A percentile compares a stretch with the other conserved stretches of the same genome.
Conservation (phyloP, 768 basidiomycete genomes). For the Tylopilus rubrobrunneus region DNA sequence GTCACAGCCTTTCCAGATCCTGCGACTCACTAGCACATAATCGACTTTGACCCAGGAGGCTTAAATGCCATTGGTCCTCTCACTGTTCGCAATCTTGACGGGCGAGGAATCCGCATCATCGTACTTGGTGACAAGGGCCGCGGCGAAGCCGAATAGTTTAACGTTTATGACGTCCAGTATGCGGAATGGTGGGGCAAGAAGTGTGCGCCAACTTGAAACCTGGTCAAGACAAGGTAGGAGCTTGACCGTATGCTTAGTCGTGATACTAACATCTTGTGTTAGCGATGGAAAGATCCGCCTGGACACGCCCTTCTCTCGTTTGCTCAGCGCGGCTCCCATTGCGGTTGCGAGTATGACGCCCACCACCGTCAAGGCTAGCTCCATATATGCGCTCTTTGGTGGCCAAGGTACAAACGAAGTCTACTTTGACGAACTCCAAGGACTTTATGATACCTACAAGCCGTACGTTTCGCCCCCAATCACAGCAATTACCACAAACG, state of each 20-base stretch:
- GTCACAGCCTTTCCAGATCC: constrained; percentile 87
- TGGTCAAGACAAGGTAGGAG: constrained; percentile 82
- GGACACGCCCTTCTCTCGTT: constrained; percentile 94
- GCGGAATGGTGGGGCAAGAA: constrained; percentile 93
- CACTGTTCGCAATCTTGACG: constrained; percentile 87
- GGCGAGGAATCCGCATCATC: constrained; percentile 87
- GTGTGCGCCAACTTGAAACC: constrained; percentile 72
- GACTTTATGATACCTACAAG: too few species aligned
- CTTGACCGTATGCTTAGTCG: background rate
- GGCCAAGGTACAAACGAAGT: too few species aligned
- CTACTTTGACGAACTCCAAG: too few species aligned
- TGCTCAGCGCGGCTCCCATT: constrained; percentile 93
- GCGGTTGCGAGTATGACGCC: constrained; percentile 99
- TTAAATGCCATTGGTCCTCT: constrained; percentile 89
- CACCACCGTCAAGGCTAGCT: constrained; percentile 91
- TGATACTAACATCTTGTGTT: background rate
- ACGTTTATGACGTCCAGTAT: constrained; percentile 55
- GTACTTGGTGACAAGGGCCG: constrained; percentile 89
- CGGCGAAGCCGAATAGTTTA: constrained; percentile 83
- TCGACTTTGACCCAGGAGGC: constrained; percentile 97
- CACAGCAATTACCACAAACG: too few species aligned
- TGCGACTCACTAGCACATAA: constrained; percentile 89
- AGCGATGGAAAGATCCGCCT: constrained; percentile 91
- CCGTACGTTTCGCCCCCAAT: too few species aligned
- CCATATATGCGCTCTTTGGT: too few species aligned